phyloP scores from a whole-genome alignment of 2,329 filamentous ascomycete genomes.

The Drechslerella stenobrocha region DNA sequence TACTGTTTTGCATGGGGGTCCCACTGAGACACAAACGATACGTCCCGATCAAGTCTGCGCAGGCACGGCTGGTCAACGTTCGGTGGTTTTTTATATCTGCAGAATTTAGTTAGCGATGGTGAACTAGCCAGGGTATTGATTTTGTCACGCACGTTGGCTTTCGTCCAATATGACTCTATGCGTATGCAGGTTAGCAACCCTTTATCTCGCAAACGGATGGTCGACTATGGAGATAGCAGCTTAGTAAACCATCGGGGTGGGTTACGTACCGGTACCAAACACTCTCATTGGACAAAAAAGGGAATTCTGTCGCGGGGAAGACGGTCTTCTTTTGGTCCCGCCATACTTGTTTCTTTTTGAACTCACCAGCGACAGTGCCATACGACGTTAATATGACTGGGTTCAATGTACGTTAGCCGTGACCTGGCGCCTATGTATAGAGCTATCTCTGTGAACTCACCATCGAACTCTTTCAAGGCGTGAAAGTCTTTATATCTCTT shows the following conservation, averaged over 20 bases:
- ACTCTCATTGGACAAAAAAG: slow-evolving; percentile 34
- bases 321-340: slow-evolving; percentile 56
- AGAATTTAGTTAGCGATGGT: slow-evolving; percentile 3
- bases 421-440: neutral
- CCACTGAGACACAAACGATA: slow-evolving; percentile 76
- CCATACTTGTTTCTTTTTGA: slow-evolving; percentile 64
- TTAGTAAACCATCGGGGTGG: slow-evolving; percentile 51
- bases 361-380: slow-evolving; percentile 69
- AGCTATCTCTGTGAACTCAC: slow-evolving; percentile 27
- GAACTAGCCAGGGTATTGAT: neutral
- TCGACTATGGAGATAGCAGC: too few species aligned
- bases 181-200: slow-evolving; percentile 63
- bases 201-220: too few species aligned
- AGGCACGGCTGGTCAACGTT: slow-evolving; percentile 66
- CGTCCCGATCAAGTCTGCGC: slow-evolving; percentile 63
- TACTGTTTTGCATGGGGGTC: slow-evolving; percentile 85
- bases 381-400: slow-evolving; percentile 75
- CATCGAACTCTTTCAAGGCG: slow-evolving; percentile 67
- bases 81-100: slow-evolving; percentile 72
- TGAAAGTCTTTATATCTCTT: slow-evolving; percentile 64
- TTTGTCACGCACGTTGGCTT: slow-evolving; percentile 61
- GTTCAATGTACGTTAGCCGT: neutral
- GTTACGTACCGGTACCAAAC: slow-evolving; percentile 35
- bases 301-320: slow-evolving; percentile 29
- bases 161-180: slow-evolving; percentile 76